These are phyloP conservation scores for Psidium friedrichsthalianum DNA, from an alignment of 345 rosid genomes.

Conservation along the genomic window DNA sequence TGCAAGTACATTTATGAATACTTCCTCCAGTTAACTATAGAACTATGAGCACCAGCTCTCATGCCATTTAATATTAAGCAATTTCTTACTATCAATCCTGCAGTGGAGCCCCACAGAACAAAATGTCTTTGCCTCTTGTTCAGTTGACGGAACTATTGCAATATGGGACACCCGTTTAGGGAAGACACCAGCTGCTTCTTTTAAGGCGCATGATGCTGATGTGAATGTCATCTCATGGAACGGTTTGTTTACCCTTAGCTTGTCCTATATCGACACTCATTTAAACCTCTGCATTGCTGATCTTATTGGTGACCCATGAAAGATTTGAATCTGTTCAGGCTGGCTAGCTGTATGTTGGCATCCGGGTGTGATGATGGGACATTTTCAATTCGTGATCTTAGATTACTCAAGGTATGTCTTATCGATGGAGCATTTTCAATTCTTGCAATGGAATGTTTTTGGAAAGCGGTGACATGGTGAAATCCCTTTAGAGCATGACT, in stretches of 20 bases:
- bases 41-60: neutral
- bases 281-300: neutral
- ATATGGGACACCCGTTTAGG: conserved; percentile 80
- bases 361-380: conserved; percentile 96
- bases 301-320: neutral
- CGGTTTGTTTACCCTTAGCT: conserved; percentile 28
- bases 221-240: conserved; percentile 98
- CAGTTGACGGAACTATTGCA: conserved; percentile 75
- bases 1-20: conserved; percentile 37
- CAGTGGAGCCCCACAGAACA: conserved; percentile 98
- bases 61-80: neutral
- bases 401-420: conserved; percentile 46
- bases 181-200: conserved; percentile 49
- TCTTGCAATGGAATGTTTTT: neutral
- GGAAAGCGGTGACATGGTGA: neutral
- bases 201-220: conserved; percentile 87
- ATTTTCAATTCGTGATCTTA: conserved; percentile 84
- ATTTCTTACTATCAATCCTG: conserved; percentile 5
- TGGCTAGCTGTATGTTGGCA: conserved; percentile 89
- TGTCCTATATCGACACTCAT: neutral
- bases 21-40: neutral
- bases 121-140: conserved; percentile 71
- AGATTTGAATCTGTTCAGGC: conserved; percentile 28
- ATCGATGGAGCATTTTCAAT: neutral
- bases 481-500: neutral